phyloP scores from a whole-genome alignment of 1,284 basidiomycete species.

The Salmacisia buchloeana region DNA sequence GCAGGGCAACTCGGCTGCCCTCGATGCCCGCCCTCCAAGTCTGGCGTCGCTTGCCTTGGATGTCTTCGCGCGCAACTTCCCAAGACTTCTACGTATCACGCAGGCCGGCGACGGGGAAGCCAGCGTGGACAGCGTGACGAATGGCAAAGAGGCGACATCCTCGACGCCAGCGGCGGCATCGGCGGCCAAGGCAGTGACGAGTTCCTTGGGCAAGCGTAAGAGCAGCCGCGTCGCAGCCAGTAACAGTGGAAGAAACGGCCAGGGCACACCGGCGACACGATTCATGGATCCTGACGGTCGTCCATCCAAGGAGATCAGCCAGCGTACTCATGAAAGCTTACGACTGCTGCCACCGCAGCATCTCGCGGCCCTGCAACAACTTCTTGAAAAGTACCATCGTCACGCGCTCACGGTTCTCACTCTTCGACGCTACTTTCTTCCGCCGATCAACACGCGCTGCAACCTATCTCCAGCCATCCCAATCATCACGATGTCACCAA shows the following conservation, averaged over 20 bases:
- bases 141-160: neutral
- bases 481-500: neutral
- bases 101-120: neutral
- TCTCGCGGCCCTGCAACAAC: neutral
- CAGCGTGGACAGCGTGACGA: neutral
- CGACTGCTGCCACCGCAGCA: neutral
- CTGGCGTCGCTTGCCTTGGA: neutral
- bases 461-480: conserved; percentile 2
- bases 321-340: neutral
- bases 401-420: neutral
- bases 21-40: neutral
- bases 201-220: neutral
- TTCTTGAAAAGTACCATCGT: neutral
- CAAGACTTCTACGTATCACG: neutral
- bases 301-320: neutral
- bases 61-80: neutral
- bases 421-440: neutral
- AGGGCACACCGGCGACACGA: neutral
- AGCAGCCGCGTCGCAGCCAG: neutral
- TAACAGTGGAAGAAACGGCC: neutral
- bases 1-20: neutral
- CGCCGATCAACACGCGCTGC: neutral
- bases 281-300: neutral
- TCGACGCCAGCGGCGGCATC: neutral
- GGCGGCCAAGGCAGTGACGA: no score